Percentiles rank a stretch among this genome's conserved stretches.
Conservation (phyloP, 805 yeast species). For the Wickerhamiella cacticola region DNA sequence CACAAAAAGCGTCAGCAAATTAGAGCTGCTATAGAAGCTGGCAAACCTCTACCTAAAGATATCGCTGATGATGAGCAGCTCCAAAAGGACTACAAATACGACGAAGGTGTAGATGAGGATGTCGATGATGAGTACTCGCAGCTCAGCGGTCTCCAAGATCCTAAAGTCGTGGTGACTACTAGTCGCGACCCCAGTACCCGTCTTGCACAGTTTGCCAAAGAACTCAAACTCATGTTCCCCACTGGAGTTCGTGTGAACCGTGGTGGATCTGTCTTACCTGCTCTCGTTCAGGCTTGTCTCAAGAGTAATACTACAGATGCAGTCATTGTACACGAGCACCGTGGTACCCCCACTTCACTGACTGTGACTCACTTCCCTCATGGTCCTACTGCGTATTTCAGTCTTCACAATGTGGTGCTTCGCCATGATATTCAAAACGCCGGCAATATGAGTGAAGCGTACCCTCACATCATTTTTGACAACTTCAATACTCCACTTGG, state of each 20-base stretch:
- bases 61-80: constrained; percentile 74
- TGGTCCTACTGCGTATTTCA: constrained; percentile 92
- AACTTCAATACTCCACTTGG: constrained; percentile 76
- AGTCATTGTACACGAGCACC: constrained; percentile 81
- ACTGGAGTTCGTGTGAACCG: constrained; percentile 80
- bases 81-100: constrained; percentile 73
- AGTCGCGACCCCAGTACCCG: constrained; percentile 82
- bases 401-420: constrained; percentile 84
- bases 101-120: constrained; percentile 52
- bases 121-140: constrained; percentile 89
- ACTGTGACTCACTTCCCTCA: constrained; percentile 94
- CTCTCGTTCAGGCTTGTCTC: constrained; percentile 71
- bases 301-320: constrained; percentile 73
- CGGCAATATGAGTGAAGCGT: constrained; percentile 82
- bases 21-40: constrained; percentile 79
- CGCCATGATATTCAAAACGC: constrained; percentile 82
- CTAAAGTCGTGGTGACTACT: constrained; percentile 84
- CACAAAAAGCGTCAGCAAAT: constrained; percentile 79
- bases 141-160: constrained; percentile 78
- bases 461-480: constrained; percentile 89
- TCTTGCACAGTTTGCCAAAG: constrained; percentile 84
- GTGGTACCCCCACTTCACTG: constrained; percentile 94
- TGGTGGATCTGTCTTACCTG: constrained; percentile 82
- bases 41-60: constrained; percentile 82
- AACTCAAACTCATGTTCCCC: constrained; percentile 78